Evolutionary conservation across 129 eudicot species (phyloP).

Genomic region (Arctium lappa): DNA sequence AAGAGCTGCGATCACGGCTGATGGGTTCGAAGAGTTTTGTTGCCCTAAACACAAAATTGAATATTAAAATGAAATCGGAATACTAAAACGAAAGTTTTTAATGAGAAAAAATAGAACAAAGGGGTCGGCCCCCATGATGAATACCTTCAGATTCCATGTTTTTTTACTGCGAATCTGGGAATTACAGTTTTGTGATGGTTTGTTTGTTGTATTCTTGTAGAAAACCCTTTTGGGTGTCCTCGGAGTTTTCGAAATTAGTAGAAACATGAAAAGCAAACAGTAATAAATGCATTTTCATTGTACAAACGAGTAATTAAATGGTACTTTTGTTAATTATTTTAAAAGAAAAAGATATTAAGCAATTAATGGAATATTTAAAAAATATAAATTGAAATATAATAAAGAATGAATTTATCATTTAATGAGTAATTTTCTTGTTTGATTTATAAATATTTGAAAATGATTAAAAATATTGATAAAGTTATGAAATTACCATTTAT

Average conservation of each 20-base stretch:
- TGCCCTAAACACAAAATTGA: constrained; percentile 50
- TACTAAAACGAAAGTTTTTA: neutral
- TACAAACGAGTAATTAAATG: neutral
- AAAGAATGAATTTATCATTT: too few species aligned
- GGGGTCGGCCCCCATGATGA: neutral
- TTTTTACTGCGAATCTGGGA: constrained; percentile 16
- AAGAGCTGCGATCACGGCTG: constrained; percentile 55
- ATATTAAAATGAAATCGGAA: neutral
- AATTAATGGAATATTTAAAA: neutral
- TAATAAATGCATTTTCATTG: constrained; percentile 9
- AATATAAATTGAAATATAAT: too few species aligned
- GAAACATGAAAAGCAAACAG: constrained; percentile 4
- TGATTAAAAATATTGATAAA: neutral
- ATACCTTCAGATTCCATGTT: constrained; percentile 47
- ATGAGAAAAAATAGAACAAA: constrained; percentile 8
- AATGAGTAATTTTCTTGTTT: too few species aligned
- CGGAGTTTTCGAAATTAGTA: neutral
- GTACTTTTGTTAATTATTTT: neutral
- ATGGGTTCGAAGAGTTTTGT: constrained; percentile 56
- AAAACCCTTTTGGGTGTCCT: constrained; percentile 10
- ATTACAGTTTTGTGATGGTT: constrained; percentile 12
- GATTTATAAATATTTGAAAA: too few species aligned
- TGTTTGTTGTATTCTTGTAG: constrained; percentile 9
- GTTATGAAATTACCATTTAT: too few species aligned
- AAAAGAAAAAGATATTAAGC: neutral